Conservation (phyloP, 139 green algal genomes). For the Nannochloris sp. region DNA sequence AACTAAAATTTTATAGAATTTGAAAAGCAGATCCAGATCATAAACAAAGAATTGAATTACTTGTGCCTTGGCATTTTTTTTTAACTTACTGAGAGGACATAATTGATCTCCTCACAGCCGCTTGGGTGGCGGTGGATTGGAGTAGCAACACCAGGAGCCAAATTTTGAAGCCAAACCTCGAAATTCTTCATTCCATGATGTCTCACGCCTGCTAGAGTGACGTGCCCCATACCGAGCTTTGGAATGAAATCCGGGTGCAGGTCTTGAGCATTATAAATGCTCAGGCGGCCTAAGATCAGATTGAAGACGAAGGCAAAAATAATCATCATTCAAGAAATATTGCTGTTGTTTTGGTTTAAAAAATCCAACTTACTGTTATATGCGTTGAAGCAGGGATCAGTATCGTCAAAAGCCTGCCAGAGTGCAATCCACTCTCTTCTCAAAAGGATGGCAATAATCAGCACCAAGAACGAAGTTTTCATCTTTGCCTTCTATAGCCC, state of each 20-base stretch:
- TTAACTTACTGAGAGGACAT: background rate
- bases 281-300: background rate
- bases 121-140: slow-evolving; percentile 1
- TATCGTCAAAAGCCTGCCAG: background rate
- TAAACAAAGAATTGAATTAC: background rate
- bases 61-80: background rate
- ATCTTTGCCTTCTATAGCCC: too few species aligned
- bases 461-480: background rate
- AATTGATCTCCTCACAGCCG: background rate
- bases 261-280: background rate
- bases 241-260: background rate
- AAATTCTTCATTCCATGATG: slow-evolving; percentile 4
- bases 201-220: slow-evolving; percentile 5
- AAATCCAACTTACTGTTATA: background rate
- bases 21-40: background rate
- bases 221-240: slow-evolving; percentile 3
- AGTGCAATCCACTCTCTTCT: background rate
- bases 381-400: background rate
- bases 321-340: background rate
- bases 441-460: background rate
- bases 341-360: background rate
- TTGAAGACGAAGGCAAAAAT: too few species aligned
- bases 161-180: slow-evolving; percentile 17
- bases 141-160: background rate
- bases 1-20: background rate